Conservation (phyloP, 1,284 basidiomycete species). For the Ganoderma lingzhi region DNA sequence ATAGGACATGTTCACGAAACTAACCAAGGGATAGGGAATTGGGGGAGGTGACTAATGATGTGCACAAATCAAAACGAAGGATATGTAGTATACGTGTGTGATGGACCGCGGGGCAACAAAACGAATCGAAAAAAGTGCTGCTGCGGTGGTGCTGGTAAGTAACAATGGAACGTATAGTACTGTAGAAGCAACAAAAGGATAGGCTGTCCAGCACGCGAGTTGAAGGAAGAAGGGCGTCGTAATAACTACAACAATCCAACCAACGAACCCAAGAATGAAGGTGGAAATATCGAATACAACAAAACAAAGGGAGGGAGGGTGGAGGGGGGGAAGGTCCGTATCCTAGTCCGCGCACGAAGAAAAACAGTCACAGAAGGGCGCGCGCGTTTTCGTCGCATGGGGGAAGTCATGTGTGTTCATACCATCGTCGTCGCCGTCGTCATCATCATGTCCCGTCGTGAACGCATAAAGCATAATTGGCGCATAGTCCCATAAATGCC, state of each 20-base stretch:
- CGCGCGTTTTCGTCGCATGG: conserved; percentile 16
- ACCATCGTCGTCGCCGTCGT: conserved; percentile 24
- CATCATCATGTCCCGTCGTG: conserved; percentile 18
- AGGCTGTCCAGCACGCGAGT: conserved; percentile 39
- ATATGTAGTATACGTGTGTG: conserved; percentile 8
- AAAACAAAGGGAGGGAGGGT: conserved; percentile 4
- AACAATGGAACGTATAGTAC: conserved; percentile 4
- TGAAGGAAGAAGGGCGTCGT: conserved; percentile 13
- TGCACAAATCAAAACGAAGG: conserved; percentile 13
- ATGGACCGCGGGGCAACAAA: conserved; percentile 20
- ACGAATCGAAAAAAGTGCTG: conserved; percentile 22
- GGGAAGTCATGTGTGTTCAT: conserved; percentile 19
- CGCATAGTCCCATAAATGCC: conserved; percentile 18
- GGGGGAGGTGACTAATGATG: conserved; percentile 25
- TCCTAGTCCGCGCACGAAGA: conserved; percentile 24
- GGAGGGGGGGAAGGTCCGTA: conserved; percentile 22
- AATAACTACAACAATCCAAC: conserved; percentile 16
- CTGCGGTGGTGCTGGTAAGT: conserved; percentile 15
- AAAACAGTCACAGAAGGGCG: conserved; percentile 20
- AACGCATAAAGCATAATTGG: conserved; percentile 12
- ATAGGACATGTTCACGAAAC: conserved; percentile 18
- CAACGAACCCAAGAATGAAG: conserved; percentile 11
- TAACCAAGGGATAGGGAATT: background rate
- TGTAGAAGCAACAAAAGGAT: conserved; percentile 28
- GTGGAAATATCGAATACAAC: background rate